phyloP scores from a whole-genome alignment of 2,329 filamentous ascomycete species.

The Aspergillus neoniger region DNA sequence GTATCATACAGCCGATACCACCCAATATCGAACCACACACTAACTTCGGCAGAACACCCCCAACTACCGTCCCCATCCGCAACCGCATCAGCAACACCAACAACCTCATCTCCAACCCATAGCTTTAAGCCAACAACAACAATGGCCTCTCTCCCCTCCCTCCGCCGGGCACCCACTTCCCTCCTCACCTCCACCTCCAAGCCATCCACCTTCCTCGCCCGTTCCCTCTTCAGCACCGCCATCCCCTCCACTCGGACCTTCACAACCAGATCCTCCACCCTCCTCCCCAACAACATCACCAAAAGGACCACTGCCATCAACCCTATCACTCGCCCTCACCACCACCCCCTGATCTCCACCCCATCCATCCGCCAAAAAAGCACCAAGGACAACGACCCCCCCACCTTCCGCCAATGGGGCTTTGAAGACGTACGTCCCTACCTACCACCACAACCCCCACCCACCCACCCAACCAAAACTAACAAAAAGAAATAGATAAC shows the following conservation, averaged over 20 bases:
- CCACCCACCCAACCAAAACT: background rate
- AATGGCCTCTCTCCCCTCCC: constrained; percentile 16
- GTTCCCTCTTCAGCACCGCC: background rate
- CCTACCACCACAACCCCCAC: too few relatives aligned
- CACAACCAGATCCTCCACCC: background rate
- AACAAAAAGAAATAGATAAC: constrained; percentile 34
- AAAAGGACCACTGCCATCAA: background rate
- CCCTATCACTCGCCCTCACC: background rate
- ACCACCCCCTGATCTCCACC: background rate
- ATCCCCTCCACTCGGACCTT: background rate
- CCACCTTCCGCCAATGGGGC: constrained; percentile 30
- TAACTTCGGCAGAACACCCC: background rate
- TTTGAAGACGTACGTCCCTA: constrained; percentile 39
- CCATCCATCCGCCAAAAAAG: constrained; percentile 21
- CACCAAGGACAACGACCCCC: constrained; percentile 7
- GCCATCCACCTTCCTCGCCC: background rate
- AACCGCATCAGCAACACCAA: background rate
- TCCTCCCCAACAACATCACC: background rate
- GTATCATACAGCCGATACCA: background rate
- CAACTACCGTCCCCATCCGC: background rate
- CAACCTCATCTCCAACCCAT: background rate
- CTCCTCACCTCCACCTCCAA: constrained; percentile 8
- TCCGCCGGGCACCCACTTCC: constrained; percentile 8
- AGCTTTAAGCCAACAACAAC: background rate
- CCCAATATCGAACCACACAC: background rate